These are phyloP conservation scores for Posidonia australis DNA, from an alignment of 106 monocot species.

Conservation along the genomic window DNA sequence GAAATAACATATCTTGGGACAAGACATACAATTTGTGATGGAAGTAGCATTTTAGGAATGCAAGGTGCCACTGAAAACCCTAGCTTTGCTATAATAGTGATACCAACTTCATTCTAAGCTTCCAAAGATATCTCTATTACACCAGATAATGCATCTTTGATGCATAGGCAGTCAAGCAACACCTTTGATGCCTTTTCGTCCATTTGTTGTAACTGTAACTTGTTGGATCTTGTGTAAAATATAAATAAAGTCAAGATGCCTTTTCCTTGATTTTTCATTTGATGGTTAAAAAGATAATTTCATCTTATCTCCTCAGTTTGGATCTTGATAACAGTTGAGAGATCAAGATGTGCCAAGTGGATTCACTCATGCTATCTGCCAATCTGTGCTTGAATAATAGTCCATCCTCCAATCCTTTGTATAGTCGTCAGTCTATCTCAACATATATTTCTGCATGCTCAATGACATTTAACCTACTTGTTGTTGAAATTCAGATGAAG, in stretches of 20 bases:
- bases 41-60: constrained; percentile 18
- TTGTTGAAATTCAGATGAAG: background rate
- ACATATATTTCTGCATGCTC: too few species aligned
- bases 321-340: too few species aligned
- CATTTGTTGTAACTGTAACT: constrained; percentile 38
- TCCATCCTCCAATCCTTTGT: too few species aligned
- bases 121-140: constrained; percentile 62
- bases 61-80: constrained; percentile 53
- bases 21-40: constrained; percentile 48
- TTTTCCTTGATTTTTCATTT: too few species aligned
- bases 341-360: too few species aligned
- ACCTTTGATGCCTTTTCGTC: constrained; percentile 31
- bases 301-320: too few species aligned
- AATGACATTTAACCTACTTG: too few species aligned
- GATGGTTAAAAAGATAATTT: too few species aligned
- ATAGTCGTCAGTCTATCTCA: too few species aligned
- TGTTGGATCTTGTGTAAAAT: constrained; percentile 43
- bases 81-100: constrained; percentile 27
- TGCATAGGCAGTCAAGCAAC: constrained; percentile 51
- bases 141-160: constrained; percentile 65
- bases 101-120: constrained; percentile 28
- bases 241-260: too few species aligned
- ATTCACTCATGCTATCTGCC: too few species aligned
- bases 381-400: too few species aligned
- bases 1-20: constrained; percentile 63